Conservation (phyloP, 352 stramenopile genomes). For the Globisporangium iwayamae region DNA sequence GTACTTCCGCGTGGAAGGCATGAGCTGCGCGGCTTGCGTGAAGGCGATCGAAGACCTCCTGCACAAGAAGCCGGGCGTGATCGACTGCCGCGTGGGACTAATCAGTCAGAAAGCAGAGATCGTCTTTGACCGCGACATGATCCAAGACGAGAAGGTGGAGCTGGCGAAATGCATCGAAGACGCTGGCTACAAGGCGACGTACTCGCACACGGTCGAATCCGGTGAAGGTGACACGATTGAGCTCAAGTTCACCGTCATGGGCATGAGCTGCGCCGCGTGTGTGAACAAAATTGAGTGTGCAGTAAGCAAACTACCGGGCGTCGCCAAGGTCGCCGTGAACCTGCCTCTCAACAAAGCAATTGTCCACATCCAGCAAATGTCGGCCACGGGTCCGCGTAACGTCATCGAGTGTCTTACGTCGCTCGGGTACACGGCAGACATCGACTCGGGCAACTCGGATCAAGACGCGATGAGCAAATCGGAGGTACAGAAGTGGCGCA, state of each 20-base stretch:
- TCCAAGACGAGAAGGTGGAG: conserved; percentile 44
- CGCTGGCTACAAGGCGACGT: conserved; percentile 75
- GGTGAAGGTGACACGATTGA: conserved; percentile 77
- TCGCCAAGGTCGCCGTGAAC: conserved; percentile 69
- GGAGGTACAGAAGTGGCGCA: conserved; percentile 75
- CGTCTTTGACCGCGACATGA: conserved; percentile 69
- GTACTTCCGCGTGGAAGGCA: conserved; percentile 82
- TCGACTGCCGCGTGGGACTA: conserved; percentile 77
- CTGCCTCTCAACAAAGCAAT: conserved; percentile 61
- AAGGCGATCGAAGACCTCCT: conserved; percentile 85
- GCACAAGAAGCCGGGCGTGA: conserved; percentile 50
- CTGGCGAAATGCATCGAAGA: conserved; percentile 65
- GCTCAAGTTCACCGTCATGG: conserved; percentile 71
- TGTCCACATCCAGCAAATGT: conserved; percentile 79
- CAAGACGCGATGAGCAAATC: conserved; percentile 62
- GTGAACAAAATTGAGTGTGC: conserved; percentile 65
- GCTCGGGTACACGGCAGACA: conserved; percentile 57
- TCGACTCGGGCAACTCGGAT: conserved; percentile 51
- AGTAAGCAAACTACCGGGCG: conserved; percentile 61
- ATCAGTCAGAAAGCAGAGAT: conserved; percentile 87
- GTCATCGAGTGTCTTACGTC: conserved; percentile 68
- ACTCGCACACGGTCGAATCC: conserved; percentile 71
- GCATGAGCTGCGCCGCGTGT: conserved; percentile 62
- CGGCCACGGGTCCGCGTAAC: conserved; percentile 63
- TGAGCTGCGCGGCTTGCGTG: conserved; percentile 85